These are phyloP conservation scores for Xylaria sp. DNA, from an alignment of 2,329 filamentous ascomycete genomes.

Conservation along the genomic window DNA sequence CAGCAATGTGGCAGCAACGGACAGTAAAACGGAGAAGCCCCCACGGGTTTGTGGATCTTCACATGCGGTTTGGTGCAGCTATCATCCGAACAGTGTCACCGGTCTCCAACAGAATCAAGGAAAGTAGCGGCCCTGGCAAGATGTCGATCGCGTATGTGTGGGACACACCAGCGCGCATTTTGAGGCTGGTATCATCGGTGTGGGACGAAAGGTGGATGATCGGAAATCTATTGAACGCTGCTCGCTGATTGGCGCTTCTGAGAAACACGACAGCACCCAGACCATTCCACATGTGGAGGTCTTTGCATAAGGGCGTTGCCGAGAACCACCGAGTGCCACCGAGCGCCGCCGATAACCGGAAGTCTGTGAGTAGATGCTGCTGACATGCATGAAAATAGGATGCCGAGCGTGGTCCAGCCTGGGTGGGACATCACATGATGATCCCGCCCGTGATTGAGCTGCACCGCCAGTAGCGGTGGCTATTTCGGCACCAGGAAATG, in stretches of 20 bases:
- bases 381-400: conserved; percentile 13
- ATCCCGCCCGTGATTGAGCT: not conserved
- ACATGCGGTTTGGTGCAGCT: conserved; percentile 5
- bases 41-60: conserved; percentile 13
- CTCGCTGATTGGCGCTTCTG: not conserved
- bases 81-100: conserved; percentile 1
- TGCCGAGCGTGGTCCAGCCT: not conserved
- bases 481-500: not conserved
- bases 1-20: conserved; percentile 15
- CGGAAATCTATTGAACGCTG: not conserved
- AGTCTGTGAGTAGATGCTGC: not conserved
- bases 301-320: conserved; percentile 15
- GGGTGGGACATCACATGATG: conserved; percentile 7
- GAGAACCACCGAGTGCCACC: conserved; percentile 24
- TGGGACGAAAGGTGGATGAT: not conserved
- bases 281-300: conserved; percentile 1
- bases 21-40: not conserved
- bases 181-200: conserved; percentile 7
- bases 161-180: conserved; percentile 5
- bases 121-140: not conserved
- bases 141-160: not conserved
- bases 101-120: conserved; percentile 4
- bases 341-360: conserved; percentile 23
- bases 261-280: not conserved
- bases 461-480: not conserved